phyloP scores from a whole-genome alignment of 2,329 filamentous ascomycete species.

The Amylocarpus encephaloides region DNA sequence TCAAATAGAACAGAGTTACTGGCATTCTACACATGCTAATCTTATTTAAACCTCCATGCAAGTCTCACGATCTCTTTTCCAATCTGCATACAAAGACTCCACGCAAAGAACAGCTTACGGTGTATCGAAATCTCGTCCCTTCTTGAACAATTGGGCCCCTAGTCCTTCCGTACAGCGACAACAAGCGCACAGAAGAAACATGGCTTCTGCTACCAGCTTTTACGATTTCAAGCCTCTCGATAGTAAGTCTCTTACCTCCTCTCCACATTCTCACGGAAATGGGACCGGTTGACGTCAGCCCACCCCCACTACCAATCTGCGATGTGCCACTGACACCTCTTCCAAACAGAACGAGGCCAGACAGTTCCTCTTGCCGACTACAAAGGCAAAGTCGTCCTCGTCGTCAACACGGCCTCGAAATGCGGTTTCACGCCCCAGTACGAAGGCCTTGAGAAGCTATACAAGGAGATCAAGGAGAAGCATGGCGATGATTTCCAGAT shows the following conservation, averaged over 20 bases:
- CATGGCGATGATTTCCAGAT: constrained; percentile 68
- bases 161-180: constrained; percentile 3
- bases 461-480: constrained; percentile 65
- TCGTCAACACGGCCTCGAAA: constrained; percentile 98
- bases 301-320: background rate
- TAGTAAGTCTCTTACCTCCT: constrained; percentile 47
- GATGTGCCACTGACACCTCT: background rate
- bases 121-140: constrained; percentile 4
- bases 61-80: constrained; percentile 9
- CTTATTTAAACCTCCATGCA: constrained; percentile 4
- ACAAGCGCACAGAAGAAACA: constrained; percentile 30
- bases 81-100: constrained; percentile 11
- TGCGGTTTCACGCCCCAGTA: constrained; percentile 98
- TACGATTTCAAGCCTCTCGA: constrained; percentile 81
- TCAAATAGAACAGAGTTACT: no score
- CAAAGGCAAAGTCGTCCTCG: constrained; percentile 86
- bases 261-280: background rate
- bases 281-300: background rate
- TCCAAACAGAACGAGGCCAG: constrained; percentile 60
- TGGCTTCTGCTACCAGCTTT: constrained; percentile 65
- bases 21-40: background rate
- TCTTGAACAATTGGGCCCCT: constrained; percentile 6
- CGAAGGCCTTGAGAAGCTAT: constrained; percentile 81
- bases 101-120: constrained; percentile 3
- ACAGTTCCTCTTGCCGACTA: constrained; percentile 64